Base-by-base conservation (phyloP, 1,284 basidiomycete genomes). In the Pseudozyma hubeiensis region DNA sequence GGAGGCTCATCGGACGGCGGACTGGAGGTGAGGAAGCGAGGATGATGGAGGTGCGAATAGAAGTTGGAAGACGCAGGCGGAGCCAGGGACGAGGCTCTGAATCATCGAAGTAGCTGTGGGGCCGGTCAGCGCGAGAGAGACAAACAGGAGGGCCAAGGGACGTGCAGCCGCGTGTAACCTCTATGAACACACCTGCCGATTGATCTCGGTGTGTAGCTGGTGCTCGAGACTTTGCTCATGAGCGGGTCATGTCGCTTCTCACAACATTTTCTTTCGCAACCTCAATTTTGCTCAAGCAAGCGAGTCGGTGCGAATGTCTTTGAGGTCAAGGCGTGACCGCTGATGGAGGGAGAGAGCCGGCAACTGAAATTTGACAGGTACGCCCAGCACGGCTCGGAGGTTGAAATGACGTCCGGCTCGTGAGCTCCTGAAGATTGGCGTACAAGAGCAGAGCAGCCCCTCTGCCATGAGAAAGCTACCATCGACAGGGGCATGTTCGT, bases 1-100 rank as follows among this genome's bases (percentile, higher is more conserved):
- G 68, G 68, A 71, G 68, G 68, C 68, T 47, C 68, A 62, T 65
- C 63, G 43, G 53, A 58, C 51, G 52, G 62, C 53, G 51, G 17
- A 16, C 16, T 34, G 52, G 30, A 41, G 51, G 44, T 39, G 33
- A 50, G 17, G 50, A 43, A 30, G 51, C 11, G 14, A 33, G 45
- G 43, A 52, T 48, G 34, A 43, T 52, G 53, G 45, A 46, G 24
- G 16, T 31, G 24, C 35, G 31, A 49, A 56, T 65, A 71, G 68
- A 71, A 71, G 68, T 65, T 71, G 43, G 57, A 39, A 16, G 19
- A 44, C 16, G 11, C 14, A 31, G 37, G 54, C 39, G 30, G 31
- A 58, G 47, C 14, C 3, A 48, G 39, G 33, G 47, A 46, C 56
- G 53, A 45, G 47, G 19, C 35, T 19, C 35, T 14, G 35, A 37